A percentile compares a stretch with the other conserved stretches of the same genome.
These are phyloP conservation scores for Rhododendron griersonianum DNA, from an alignment of 148 eudicot species.

Conservation along the genomic window DNA sequence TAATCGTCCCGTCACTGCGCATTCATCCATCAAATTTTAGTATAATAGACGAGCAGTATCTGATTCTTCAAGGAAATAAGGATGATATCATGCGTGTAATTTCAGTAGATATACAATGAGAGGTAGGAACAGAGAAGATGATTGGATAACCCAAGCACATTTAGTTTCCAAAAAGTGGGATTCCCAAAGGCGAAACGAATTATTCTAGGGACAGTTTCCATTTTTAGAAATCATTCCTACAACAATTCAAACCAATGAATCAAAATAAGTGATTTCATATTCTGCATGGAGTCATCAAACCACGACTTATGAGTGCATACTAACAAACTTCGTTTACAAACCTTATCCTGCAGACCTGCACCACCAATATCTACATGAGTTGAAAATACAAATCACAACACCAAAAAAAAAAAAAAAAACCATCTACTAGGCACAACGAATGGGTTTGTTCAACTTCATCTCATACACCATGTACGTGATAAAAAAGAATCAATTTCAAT, in stretches of 20 bases:
- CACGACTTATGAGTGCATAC: background rate
- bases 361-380: background rate
- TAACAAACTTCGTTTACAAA: background rate
- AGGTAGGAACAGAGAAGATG: background rate
- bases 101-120: background rate
- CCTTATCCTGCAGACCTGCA: background rate
- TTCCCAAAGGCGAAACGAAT: background rate
- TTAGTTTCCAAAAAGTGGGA: background rate
- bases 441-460: background rate
- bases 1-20: slow-evolving; percentile 33
- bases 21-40: background rate
- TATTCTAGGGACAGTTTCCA: background rate
- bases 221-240: background rate
- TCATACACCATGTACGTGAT: background rate
- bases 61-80: background rate
- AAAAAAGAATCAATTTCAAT: no score
- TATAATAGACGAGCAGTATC: background rate
- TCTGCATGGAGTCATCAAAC: background rate
- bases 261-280: background rate
- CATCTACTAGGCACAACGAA: background rate
- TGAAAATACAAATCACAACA: background rate
- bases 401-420: background rate
- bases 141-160: background rate
- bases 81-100: background rate
- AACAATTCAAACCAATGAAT: background rate